Evolutionary conservation across 345 rosid species (phyloP).

Genomic region (Boechera divaricarpa): DNA sequence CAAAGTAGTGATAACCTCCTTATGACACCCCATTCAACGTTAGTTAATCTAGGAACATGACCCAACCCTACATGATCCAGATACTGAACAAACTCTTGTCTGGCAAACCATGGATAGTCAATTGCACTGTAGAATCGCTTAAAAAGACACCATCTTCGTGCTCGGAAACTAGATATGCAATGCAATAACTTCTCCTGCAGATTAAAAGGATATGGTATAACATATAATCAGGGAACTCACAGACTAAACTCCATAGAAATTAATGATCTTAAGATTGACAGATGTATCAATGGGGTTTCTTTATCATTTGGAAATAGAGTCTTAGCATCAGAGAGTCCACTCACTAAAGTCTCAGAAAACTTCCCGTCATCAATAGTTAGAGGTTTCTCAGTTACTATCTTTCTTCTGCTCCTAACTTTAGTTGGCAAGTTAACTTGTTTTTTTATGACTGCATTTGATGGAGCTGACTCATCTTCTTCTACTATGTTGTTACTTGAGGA

Average conservation of each 20-base stretch:
- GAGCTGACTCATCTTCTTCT: constrained; percentile 54
- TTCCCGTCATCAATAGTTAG: constrained; percentile 47
- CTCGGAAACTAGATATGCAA: constrained; percentile 58
- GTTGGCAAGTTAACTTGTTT: constrained; percentile 64
- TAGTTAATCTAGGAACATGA: constrained; percentile 82
- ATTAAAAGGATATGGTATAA: constrained; percentile 25
- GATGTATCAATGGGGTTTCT: constrained; percentile 26
- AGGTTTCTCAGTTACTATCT: constrained; percentile 54
- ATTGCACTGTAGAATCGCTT: constrained; percentile 87
- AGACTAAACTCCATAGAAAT: constrained; percentile 36
- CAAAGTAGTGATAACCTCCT: constrained; percentile 55
- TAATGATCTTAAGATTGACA: constrained; percentile 52
- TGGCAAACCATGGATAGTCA: constrained; percentile 93
- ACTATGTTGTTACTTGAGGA: constrained; percentile 55
- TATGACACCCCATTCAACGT: constrained; percentile 93
- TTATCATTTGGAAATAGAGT: constrained; percentile 43
- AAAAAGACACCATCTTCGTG: constrained; percentile 70
- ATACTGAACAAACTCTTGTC: constrained; percentile 85
- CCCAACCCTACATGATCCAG: constrained; percentile 86
- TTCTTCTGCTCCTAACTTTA: constrained; percentile 74
- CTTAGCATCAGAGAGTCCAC: constrained; percentile 46
- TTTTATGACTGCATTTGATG: constrained; percentile 47
- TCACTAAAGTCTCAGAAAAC: constrained; percentile 46
- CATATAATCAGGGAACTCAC: constrained; percentile 35
- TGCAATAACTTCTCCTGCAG: constrained; percentile 68